These are phyloP conservation scores for Cocos nucifera DNA, from an alignment of 176 grass and related monocot species.

Conservation along the genomic window DNA sequence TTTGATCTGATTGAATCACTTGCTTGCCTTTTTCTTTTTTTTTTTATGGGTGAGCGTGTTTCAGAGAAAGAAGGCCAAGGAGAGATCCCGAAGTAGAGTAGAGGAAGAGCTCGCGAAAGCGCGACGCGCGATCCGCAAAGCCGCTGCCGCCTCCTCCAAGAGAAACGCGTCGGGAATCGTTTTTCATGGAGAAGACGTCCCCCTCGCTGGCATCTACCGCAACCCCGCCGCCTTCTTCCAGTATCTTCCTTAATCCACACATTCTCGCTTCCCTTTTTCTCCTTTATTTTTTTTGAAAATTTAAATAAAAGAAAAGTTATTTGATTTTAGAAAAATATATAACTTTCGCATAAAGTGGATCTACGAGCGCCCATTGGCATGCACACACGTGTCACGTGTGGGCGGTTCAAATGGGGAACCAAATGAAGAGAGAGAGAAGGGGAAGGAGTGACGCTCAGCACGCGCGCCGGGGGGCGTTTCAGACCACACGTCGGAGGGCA, in stretches of 20 bases:
- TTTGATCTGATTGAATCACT: too few relatives aligned
- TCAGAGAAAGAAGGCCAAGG: background rate
- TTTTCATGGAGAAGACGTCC: background rate
- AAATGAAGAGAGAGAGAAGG: too few relatives aligned
- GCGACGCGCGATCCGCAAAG: conserved; percentile 14
- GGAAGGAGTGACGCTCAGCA: too few relatives aligned
- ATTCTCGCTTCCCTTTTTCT: background rate
- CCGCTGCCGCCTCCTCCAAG: conserved; percentile 11
- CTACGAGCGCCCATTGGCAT: too few relatives aligned
- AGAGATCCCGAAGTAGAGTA: background rate
- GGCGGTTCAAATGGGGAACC: too few relatives aligned
- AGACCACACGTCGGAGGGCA: too few relatives aligned
- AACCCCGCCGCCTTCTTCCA: conserved; percentile 38
- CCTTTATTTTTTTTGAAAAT: background rate
- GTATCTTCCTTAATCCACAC: conserved; percentile 2
- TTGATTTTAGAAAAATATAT: too few relatives aligned
- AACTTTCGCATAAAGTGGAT: too few relatives aligned
- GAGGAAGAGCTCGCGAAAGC: conserved; percentile 33
- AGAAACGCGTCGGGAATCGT: background rate
- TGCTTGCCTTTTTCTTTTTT: too few relatives aligned
- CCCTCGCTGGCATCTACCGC: conserved; percentile 24
- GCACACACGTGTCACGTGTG: too few relatives aligned
- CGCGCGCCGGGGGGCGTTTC: too few relatives aligned
- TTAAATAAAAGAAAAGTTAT: background rate
- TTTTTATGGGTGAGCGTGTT: too few relatives aligned